A percentile compares a stretch with the other conserved stretches of the same genome.
These are phyloP conservation scores for Pseudocercospora ulei DNA, from an alignment of 2,329 filamentous ascomycete genomes.

Conservation along the genomic window DNA sequence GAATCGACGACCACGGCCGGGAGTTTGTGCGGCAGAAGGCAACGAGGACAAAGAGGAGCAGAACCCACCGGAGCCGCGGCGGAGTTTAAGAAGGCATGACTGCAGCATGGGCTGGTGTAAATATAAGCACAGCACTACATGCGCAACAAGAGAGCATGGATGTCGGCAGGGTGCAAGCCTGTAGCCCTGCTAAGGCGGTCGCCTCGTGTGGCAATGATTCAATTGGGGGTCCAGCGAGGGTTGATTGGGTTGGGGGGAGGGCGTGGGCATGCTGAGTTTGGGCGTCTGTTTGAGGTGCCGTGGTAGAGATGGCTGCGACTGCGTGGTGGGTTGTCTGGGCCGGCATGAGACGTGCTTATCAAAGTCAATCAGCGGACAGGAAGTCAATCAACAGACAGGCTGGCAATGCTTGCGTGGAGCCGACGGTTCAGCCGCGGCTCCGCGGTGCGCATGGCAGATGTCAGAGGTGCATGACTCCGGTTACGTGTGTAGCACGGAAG, in stretches of 20 bases:
- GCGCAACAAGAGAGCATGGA: conserved; percentile 4
- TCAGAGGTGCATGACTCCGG: too few species aligned
- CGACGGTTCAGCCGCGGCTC: too few species aligned
- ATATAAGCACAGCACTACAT: conserved; percentile 6
- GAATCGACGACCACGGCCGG: conserved; percentile 1
- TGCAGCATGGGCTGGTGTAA: conserved; percentile 6
- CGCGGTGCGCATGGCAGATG: too few species aligned
- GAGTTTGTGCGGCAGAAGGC: conserved; percentile 4
- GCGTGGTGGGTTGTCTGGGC: conserved; percentile 2
- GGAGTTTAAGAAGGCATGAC: conserved; percentile 10
- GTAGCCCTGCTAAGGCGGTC: conserved; percentile 5
- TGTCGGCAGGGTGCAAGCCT: conserved; percentile 4
- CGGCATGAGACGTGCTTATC: conserved; percentile 7
- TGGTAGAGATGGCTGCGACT: conserved; percentile 8
- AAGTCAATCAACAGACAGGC: conserved; percentile 7
- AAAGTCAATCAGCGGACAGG: conserved; percentile 6
- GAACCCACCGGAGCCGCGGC: conserved; percentile 1
- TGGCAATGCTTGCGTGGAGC: conserved; percentile 8
- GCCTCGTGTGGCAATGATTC: conserved; percentile 5
- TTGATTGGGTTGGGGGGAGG: conserved; percentile 4
- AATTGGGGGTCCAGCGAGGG: conserved; percentile 2
- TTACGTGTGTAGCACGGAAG: neutral
- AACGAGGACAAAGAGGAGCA: conserved; percentile 2
- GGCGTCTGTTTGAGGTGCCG: conserved; percentile 6
- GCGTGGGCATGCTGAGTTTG: conserved; percentile 4